A percentile compares a stretch with the other conserved stretches of the same genome.
These are phyloP conservation scores for Fonsecaea erecta DNA, from an alignment of 2,329 filamentous ascomycete species.

Conservation along the genomic window DNA sequence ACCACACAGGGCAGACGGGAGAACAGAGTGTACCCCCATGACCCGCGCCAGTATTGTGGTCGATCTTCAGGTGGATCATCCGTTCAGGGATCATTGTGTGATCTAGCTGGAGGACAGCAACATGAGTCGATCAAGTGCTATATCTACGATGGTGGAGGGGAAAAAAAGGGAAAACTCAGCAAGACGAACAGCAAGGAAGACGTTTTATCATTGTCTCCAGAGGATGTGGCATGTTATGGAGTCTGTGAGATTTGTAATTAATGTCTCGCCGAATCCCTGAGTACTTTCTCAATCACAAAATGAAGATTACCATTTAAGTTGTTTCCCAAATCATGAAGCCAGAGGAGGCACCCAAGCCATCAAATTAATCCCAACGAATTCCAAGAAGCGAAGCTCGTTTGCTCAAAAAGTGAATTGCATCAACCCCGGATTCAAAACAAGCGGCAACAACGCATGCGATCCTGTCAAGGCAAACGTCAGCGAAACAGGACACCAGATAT, in stretches of 20 bases:
- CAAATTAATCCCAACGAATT: neutral
- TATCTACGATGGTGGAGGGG: too few species aligned
- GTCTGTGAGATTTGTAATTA: neutral
- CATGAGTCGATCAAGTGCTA: too few species aligned
- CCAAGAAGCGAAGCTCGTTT: neutral
- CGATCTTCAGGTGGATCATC: too few species aligned
- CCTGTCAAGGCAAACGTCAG: constrained; percentile 38
- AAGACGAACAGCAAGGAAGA: neutral
- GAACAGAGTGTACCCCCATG: too few species aligned
- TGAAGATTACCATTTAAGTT: neutral
- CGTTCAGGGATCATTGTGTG: too few species aligned
- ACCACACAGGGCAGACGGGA: too few species aligned
- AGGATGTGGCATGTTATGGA: neutral
- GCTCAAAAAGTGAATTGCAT: constrained; percentile 37
- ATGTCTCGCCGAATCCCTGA: neutral
- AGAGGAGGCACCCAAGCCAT: neutral
- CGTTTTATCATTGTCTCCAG: neutral
- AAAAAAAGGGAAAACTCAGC: neutral
- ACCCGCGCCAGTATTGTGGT: too few species aligned
- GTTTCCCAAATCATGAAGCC: neutral
- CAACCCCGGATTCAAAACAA: constrained; percentile 41
- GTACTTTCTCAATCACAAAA: neutral
- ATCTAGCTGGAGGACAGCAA: too few species aligned
- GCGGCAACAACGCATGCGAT: constrained; percentile 38
- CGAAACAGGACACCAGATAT: neutral